These are phyloP conservation scores for Phytophthora foliorum DNA, from an alignment of 352 stramenopile species.

Conservation along the genomic window DNA sequence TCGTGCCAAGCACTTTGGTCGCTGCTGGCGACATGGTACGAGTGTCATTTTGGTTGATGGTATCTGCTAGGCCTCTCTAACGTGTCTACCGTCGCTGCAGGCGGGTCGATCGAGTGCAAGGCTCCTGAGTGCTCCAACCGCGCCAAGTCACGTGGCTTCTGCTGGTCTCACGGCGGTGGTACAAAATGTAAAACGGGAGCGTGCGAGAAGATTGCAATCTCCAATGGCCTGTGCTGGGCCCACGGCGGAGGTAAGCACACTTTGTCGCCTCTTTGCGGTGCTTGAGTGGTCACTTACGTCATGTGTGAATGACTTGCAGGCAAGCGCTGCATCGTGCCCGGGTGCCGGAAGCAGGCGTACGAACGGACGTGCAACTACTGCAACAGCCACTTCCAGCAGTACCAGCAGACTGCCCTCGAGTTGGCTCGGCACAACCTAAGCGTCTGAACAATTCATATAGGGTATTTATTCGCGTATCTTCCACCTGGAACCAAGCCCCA, in stretches of 20 bases:
- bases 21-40: slow-evolving; percentile 73
- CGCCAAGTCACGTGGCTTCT: slow-evolving; percentile 81
- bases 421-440: slow-evolving; percentile 10
- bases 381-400: slow-evolving; percentile 64
- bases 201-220: slow-evolving; percentile 84
- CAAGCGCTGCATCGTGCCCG: slow-evolving; percentile 60
- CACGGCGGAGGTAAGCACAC: slow-evolving; percentile 64
- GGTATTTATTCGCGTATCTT: slow-evolving; percentile 28
- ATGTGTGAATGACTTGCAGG: slow-evolving; percentile 14
- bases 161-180: slow-evolving; percentile 84
- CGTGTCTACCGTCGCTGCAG: slow-evolving; percentile 6
- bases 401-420: slow-evolving; percentile 21
- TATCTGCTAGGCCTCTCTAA: slow-evolving; percentile 1
- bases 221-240: slow-evolving; percentile 75
- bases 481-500: neutral
- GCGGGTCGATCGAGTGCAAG: slow-evolving; percentile 74
- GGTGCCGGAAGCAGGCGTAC: slow-evolving; percentile 66
- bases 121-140: slow-evolving; percentile 70
- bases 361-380: slow-evolving; percentile 74
- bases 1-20: slow-evolving; percentile 72
- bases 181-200: slow-evolving; percentile 68
- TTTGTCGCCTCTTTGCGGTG: neutral
- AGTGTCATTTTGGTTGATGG: neutral
- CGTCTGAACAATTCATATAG: neutral
- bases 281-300: neutral